A percentile compares a stretch with the other conserved stretches of the same genome.
phyloP scores from a whole-genome alignment of 441 rosid species.

The Capsella rubella region DNA sequence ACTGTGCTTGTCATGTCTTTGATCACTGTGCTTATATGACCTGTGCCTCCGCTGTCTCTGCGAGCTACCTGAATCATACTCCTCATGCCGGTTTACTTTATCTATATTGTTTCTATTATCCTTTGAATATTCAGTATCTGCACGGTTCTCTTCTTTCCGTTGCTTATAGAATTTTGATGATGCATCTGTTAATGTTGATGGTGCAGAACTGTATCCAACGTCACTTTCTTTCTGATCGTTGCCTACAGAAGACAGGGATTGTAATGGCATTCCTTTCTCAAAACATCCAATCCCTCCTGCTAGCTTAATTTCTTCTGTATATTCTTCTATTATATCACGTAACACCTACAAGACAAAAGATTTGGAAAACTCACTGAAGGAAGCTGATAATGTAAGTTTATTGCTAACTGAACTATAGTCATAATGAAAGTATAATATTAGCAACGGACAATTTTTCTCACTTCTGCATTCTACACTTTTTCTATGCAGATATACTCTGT shows the following conservation, averaged over 20 bases:
- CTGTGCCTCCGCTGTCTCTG: constrained; percentile 48
- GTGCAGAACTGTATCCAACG: constrained; percentile 43
- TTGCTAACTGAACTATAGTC: constrained; percentile 17
- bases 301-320: constrained; percentile 79
- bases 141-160: constrained; percentile 39
- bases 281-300: constrained; percentile 94
- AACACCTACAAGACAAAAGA: constrained; percentile 60
- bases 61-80: constrained; percentile 52
- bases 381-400: not conserved
- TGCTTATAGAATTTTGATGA: constrained; percentile 43
- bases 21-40: constrained; percentile 48
- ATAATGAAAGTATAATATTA: not conserved
- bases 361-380: constrained; percentile 12
- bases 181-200: constrained; percentile 50
- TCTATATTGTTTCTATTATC: constrained; percentile 34
- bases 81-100: constrained; percentile 49
- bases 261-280: constrained; percentile 56
- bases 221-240: constrained; percentile 47
- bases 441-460: constrained; percentile 9
- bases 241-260: constrained; percentile 40
- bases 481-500: not conserved
- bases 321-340: constrained; percentile 86
- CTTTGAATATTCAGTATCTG: constrained; percentile 42
- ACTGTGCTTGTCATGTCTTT: constrained; percentile 47
- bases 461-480: not conserved